Base-by-base conservation (phyloP, 2,329 filamentous ascomycete species). In the Elsinoe fawcettii region DNA sequence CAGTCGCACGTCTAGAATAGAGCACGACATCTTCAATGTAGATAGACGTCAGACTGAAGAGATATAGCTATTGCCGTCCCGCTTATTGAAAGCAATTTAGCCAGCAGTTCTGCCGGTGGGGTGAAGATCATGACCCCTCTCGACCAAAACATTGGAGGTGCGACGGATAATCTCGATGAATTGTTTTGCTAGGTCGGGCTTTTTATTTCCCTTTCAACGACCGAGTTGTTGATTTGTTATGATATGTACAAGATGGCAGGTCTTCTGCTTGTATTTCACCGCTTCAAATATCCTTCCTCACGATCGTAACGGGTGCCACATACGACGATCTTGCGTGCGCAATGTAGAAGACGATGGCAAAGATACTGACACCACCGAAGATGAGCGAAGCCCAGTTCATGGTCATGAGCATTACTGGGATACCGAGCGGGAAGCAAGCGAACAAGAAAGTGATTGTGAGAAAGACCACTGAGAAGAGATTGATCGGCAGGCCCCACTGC, bases 371-470 rank as follows among this genome's bases (percentile, higher is more conserved):
- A 18, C 60, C 64, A 37, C 54, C 61, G 16, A 65, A 64, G 41
- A 67, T 62, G 16, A 66, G 60, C 20, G 58, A 57, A 6, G 61
- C 58, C 56, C 62, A 66, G 73, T 76, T 72, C 72, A 78, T 54
- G 9, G 58, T 60, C 32, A 54, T 51, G 5, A 57, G 51, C 14
- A 34, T 59, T 4, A 63, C 61, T 1, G 61, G 59, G 5, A 60
- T 62, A 11, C 57, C 58, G n/a, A 58, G 54, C 5, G 72, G 72
- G 70, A 71, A 75, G 57, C 81, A 78, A 16, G 72, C 74, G 70
- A 78, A 82, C 63, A 82, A 80, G 58, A 65, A 64, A 9, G 60
- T 30, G 55, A 60, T 61, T 18, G 60, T n/a, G 39, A 53, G 36
- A 16, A 59, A 65, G 0, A 57, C 37, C 11, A 64, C 58, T 20